A percentile compares a stretch with the other conserved stretches of the same genome.
Evolutionary conservation across 345 rosid genomes (phyloP).

Genomic region (Salix brachista): DNA sequence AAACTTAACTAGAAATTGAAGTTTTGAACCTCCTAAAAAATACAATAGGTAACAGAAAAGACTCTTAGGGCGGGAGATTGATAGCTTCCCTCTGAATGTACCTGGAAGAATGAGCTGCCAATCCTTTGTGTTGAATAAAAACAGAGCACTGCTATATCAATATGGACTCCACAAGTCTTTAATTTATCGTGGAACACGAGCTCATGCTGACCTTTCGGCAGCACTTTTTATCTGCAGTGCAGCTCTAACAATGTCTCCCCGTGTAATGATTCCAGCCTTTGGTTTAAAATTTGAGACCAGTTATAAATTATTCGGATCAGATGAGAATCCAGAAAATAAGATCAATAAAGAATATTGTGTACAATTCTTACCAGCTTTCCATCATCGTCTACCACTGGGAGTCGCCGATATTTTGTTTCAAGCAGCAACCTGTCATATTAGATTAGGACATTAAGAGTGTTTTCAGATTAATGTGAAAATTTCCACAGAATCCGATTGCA

Average conservation of each 20-base stretch:
- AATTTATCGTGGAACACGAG: constrained; percentile 6
- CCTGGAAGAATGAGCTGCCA: neutral
- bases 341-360: neutral
- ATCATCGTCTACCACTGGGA: constrained; percentile 71
- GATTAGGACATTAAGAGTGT: neutral
- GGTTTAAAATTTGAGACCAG: constrained; percentile 11
- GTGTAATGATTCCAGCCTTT: constrained; percentile 77
- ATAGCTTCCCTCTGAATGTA: neutral
- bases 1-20: neutral
- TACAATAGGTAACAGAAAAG: neutral
- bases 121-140: neutral
- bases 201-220: constrained; percentile 26
- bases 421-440: constrained; percentile 61
- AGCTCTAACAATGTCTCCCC: constrained; percentile 74
- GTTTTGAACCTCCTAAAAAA: neutral
- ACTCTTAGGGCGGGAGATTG: neutral
- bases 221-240: constrained; percentile 63
- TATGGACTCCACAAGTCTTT: neutral
- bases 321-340: constrained; percentile 2
- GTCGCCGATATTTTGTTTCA: constrained; percentile 77
- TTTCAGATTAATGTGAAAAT: neutral
- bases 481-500: neutral
- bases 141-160: neutral
- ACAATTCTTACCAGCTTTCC: constrained; percentile 67
- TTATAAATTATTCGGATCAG: neutral